These are phyloP conservation scores for Cystofilobasidium bisporidii DNA, from an alignment of 768 basidiomycete species.

Conservation along the genomic window DNA sequence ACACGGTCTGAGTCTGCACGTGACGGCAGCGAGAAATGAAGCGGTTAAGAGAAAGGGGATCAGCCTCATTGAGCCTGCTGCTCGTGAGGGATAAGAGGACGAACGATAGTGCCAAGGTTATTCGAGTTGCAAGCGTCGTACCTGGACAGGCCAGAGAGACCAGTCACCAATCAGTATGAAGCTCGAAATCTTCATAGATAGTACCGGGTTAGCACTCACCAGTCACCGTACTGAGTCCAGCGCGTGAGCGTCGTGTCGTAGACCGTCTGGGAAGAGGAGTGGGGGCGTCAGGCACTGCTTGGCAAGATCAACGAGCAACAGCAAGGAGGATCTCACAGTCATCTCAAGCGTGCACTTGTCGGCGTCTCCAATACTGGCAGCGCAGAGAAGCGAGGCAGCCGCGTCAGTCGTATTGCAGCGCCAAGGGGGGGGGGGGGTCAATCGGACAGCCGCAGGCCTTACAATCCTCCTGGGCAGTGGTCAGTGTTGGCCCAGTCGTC, in stretches of 20 bases:
- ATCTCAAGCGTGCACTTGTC: constrained; percentile 3
- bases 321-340: not conserved
- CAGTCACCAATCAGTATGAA: too few relatives aligned
- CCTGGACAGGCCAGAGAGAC: too few relatives aligned
- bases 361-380: not conserved
- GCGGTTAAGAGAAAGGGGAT: too few relatives aligned
- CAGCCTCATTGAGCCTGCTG: too few relatives aligned
- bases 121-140: not conserved
- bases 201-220: too few relatives aligned
- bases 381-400: not conserved
- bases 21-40: not conserved
- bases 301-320: not conserved
- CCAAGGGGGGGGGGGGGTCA: too few relatives aligned
- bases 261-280: not conserved
- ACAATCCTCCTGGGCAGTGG: constrained; percentile 2
- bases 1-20: not conserved
- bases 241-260: not conserved
- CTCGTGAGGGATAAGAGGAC: not conserved
- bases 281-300: not conserved
- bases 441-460: too few relatives aligned
- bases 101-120: not conserved
- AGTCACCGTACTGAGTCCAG: not conserved
- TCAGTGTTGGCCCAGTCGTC: not conserved
- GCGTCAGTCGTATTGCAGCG: too few relatives aligned
- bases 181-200: too few relatives aligned